Base-by-base conservation (phyloP, 352 stramenopile genomes). In the Phytopythium delawarense region DNA sequence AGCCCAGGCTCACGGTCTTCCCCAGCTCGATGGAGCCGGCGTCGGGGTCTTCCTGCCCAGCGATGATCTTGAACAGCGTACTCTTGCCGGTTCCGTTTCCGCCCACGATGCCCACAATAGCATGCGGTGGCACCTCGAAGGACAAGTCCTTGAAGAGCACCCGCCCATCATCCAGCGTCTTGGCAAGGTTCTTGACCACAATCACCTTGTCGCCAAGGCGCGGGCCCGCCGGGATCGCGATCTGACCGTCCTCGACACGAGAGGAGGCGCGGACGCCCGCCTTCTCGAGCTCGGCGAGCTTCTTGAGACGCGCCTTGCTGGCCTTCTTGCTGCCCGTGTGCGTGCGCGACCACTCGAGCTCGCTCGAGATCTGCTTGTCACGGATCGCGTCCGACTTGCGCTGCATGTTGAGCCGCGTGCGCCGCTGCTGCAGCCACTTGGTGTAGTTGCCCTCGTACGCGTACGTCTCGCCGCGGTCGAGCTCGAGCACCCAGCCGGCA, bases 401-500 rank as follows among this genome's bases (percentile, higher is more conserved):
- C 62, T 99, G 96, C 79, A 94, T 96, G 66, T 97, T 96, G 40
- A 98, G 72, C 11, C 96, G 85, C 59, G 98, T 96, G 37, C 84
- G 84, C 70, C 98, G 98, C 56, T 96, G 87, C 55, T 97, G 89
- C 16, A 99, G 80, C 92, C 96, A 99, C 58, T 88, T 78, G n/a
- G 90, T 96, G 79, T 99, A 99, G 75, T 99, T 99, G 39, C 97
- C 97, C 78, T 99, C 92, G 77, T 98, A 98, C 42, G 95, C 95
- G 75, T 98, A 97, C n/a, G 94, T 98, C 65, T 98, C 79, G 21
- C 97, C 96, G 54, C 94, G 84, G 72, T 99, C 96, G 2, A 99
- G 79, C 70, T 99, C 96, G 4, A 99, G 74, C 63, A 99, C 98
- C 95, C 97, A 99, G 28, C 94, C 82, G 9, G 94, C 94, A 7